These are phyloP conservation scores for Neurospora tetrasperma DNA, from an alignment of 495 filamentous ascomycete species.

Conservation along the genomic window DNA sequence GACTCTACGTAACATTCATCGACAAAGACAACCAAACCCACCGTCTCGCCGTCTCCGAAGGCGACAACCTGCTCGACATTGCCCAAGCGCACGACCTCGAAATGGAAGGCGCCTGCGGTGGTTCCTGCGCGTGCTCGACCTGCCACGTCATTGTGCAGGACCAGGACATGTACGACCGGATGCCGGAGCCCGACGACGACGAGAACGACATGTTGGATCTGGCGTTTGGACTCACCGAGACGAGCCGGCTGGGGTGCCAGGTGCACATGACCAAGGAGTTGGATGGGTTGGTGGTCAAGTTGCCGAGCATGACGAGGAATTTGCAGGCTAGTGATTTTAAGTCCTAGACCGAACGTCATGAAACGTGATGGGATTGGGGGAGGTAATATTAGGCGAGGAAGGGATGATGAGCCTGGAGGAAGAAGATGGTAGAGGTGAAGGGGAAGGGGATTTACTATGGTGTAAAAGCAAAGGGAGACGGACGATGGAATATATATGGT, in stretches of 20 bases:
- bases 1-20: slow-evolving; percentile 82
- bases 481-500: too few relatives aligned
- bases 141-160: slow-evolving; percentile 92
- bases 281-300: slow-evolving; percentile 71
- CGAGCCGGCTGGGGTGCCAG: slow-evolving; percentile 91
- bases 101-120: slow-evolving; percentile 97
- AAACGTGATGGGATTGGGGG: too few relatives aligned
- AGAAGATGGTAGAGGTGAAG: too few relatives aligned
- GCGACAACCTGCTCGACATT: slow-evolving; percentile 89
- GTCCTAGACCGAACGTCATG: slow-evolving; percentile 1
- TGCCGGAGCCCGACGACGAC: slow-evolving; percentile 88
- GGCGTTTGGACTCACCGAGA: slow-evolving; percentile 93
- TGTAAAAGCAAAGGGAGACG: too few relatives aligned
- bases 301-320: slow-evolving; percentile 93
- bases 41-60: slow-evolving; percentile 68
- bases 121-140: slow-evolving; percentile 92
- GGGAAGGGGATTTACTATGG: too few relatives aligned
- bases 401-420: too few relatives aligned
- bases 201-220: slow-evolving; percentile 99
- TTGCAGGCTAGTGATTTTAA: slow-evolving; percentile 89
- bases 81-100: slow-evolving; percentile 91
- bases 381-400: too few relatives aligned
- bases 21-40: slow-evolving; percentile 78
- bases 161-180: slow-evolving; percentile 76
- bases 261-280: slow-evolving; percentile 82